These are phyloP conservation scores for Zymoseptoria pseudotritici DNA, from an alignment of 2,329 filamentous ascomycete genomes.

Conservation along the genomic window DNA sequence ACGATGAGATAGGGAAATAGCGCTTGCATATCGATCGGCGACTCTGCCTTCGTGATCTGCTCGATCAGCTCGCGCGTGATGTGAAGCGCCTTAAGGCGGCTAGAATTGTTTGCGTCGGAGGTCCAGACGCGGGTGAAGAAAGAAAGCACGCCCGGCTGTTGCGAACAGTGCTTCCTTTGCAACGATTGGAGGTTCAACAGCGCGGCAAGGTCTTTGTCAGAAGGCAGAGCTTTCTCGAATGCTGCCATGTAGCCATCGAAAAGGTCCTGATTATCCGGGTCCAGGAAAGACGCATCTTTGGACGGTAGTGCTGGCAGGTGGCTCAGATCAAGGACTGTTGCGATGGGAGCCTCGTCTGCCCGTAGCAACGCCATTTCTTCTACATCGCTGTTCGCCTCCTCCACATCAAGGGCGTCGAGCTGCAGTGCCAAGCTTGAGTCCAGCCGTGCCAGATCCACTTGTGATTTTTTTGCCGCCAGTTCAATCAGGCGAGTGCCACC, in stretches of 20 bases:
- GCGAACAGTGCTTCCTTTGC: conserved; percentile 5
- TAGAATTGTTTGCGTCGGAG: conserved; percentile 6
- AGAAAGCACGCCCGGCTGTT: conserved; percentile 12
- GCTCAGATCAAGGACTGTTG: conserved; percentile 2
- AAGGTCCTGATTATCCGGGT: conserved; percentile 1
- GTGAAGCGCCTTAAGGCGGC: conserved; percentile 12
- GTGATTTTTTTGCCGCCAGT: conserved; percentile 4
- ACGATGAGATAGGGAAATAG: conserved; percentile 74
- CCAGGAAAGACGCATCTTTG: conserved; percentile 14
- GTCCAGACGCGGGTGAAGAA: conserved; percentile 17
- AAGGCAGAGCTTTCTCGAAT: conserved; percentile 11
- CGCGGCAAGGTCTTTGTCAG: conserved; percentile 7
- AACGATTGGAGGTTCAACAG: conserved; percentile 12
- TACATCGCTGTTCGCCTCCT: conserved; percentile 4
- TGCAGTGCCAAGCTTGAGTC: conserved; percentile 11
- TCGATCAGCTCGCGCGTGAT: conserved; percentile 9
- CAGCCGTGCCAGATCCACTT: conserved; percentile 5
- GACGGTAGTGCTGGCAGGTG: conserved; percentile 9
- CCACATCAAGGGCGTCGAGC: conserved; percentile 2
- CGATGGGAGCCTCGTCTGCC: conserved; percentile 1
- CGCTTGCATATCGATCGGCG: conserved; percentile 56
- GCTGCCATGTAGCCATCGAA: conserved; percentile 11
- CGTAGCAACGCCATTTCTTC: conserved; percentile 4
- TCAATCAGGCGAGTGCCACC: conserved; percentile 2
- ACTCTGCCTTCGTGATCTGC: conserved; percentile 3